Base-by-base conservation (phyloP, 495 filamentous ascomycete genomes). In the Penicillium simplicissimum region DNA sequence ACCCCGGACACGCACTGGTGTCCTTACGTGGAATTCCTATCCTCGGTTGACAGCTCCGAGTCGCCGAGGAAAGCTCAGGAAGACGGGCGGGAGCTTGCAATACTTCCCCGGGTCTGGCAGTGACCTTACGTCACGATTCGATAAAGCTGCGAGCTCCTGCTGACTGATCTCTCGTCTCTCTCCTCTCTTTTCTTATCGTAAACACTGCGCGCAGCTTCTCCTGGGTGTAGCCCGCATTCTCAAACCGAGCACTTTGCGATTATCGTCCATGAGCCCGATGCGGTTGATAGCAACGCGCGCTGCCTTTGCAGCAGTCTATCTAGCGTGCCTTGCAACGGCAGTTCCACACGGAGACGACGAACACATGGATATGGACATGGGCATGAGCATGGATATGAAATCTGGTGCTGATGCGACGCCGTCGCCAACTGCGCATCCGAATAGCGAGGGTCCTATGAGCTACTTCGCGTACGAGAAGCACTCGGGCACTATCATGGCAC, bases 401-500 rank as follows among this genome's bases (percentile, higher is more conserved):
- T 21, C 53, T 3, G 37, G 37, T 14, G 52, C 17, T 80, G 78
- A 15, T 85, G 83, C 72, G 25, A 36, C 67, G 0, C 4, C 60
- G 7, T 37, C 66, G 37, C 34, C 61, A 4, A 31, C 59, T n/a
- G 17, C 25, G 2, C 15, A 21, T 15, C 21, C 49, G 1, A 40
- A 48, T 8, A 34, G 35, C 14, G 64, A 74, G 28, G 71, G 69
- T 14, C 73, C 74, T 1, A 74, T 79, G 60, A 96, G 87, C 64
- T 98, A 97, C 77, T 96, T 95, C 69, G 80, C 84, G 6, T 85
- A 90, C 62, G 74, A 80, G 5, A 86, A 90, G 37, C 83, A 91
- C 67, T 80, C 80, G 35, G 80, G 82, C 8, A 76, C 87, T 55
- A 89, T 98, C 67, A 78, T 89, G 49, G 86, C 82, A 34, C 95